These are phyloP conservation scores for Stagonosporopsis cucurbitacearum DNA, from an alignment of 2,329 filamentous ascomycete species.

Conservation along the genomic window DNA sequence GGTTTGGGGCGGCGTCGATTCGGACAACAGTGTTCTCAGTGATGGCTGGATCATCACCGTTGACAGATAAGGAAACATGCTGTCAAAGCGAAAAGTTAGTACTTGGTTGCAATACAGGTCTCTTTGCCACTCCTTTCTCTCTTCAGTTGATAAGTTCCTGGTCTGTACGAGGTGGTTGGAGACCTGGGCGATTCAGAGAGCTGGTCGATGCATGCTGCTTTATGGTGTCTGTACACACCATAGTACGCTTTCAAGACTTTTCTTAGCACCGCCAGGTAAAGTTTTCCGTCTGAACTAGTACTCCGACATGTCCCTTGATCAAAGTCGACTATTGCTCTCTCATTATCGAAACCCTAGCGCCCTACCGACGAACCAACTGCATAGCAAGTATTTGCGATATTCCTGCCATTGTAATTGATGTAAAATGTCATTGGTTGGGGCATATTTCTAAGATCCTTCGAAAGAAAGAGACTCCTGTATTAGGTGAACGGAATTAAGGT, in stretches of 20 bases:
- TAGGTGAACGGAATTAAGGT: slow-evolving; percentile 38
- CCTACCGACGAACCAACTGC: slow-evolving; percentile 48
- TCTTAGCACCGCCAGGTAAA: slow-evolving; percentile 31
- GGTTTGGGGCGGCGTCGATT: slow-evolving; percentile 61
- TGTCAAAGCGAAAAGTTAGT: neutral
- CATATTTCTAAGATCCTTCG: slow-evolving; percentile 34
- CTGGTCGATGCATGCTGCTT: slow-evolving; percentile 41
- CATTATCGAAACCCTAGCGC: slow-evolving; percentile 42
- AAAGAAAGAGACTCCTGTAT: slow-evolving; percentile 40
- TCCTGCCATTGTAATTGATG: slow-evolving; percentile 15
- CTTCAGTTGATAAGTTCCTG: slow-evolving; percentile 47
- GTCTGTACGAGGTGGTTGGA: slow-evolving; percentile 45
- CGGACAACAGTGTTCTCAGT: slow-evolving; percentile 48
- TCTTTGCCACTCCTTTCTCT: slow-evolving; percentile 40
- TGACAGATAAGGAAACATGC: slow-evolving; percentile 29
- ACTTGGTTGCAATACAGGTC: slow-evolving; percentile 39
- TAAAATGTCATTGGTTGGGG: neutral
- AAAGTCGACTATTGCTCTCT: slow-evolving; percentile 37
- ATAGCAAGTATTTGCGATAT: slow-evolving; percentile 37
- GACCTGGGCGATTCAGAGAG: slow-evolving; percentile 41
- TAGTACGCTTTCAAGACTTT: slow-evolving; percentile 39
- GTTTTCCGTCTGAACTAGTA: slow-evolving; percentile 5
- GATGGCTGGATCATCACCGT: slow-evolving; percentile 55
- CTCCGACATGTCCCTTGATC: slow-evolving; percentile 50
- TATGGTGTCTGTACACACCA: slow-evolving; percentile 42